Base-by-base conservation (phyloP, 305 asterid genomes). In the Ilex paraguariensis region DNA sequence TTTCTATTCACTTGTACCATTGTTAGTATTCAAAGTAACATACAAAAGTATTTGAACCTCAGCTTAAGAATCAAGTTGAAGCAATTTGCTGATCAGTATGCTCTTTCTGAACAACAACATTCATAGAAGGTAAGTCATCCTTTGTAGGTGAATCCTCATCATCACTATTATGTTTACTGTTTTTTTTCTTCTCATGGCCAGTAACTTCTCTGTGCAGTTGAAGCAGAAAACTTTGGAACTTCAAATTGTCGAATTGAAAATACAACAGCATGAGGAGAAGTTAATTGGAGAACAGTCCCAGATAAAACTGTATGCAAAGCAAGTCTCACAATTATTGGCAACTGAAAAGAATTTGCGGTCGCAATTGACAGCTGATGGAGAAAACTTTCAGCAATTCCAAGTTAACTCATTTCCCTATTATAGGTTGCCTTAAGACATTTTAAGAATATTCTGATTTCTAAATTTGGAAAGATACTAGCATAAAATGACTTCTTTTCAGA, bases 341-440 rank as follows among this genome's bases (percentile, higher is more conserved):
- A 93, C 99, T 32, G 99, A 93, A 79, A 90, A 90, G 80, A 93
- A 85, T 82, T 82, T 93, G 84, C 84, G 97, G 82, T 70, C 77
- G 70, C 99, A 93, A 73, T 71, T 93, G n/a, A n/a, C n/a, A n/a
- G n/a, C n/a, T n/a, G n/a, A n/a, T n/a, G n/a, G n/a, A n/a, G n/a
- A n/a, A n/a, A 73, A 88, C 96, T 93, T 93, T 83, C 97, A 90
- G 73, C 96, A 90, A 60, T 93, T 93, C 76, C 99, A 93, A 96
- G 99, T 87, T 61, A 61, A 68, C 55, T 52, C 31, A 39, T 49
- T 63, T 57, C 31, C 2, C 39, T 56, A 7, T 55, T 48, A 39
- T 50, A 30, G 15, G n/a, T 40, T 30, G 13, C 64, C 28, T 16
- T 15, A 50, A 33, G 5, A 33, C 3, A 33, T 33, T 33, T 33